Percentiles rank a stretch among this genome's conserved stretches.
Evolutionary conservation across 768 basidiomycete species (phyloP).

Genomic region (Phlebiopsis gigantea): DNA sequence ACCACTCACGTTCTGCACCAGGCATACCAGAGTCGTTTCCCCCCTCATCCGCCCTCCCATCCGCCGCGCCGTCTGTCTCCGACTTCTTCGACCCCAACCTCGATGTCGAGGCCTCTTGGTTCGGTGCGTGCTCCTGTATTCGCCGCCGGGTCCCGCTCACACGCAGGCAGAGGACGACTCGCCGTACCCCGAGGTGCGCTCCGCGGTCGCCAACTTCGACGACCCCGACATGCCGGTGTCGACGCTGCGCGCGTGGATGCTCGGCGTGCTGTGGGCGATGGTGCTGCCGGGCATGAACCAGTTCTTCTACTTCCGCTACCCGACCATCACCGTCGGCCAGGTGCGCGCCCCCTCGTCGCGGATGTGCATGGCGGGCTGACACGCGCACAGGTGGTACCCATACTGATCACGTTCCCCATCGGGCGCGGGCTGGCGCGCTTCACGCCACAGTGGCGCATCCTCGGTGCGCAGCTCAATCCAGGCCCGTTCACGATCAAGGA

Average conservation of each 20-base stretch:
- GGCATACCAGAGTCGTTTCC: background rate
- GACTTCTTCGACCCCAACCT: constrained; percentile 24
- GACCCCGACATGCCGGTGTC: constrained; percentile 59
- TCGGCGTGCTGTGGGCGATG: constrained; percentile 69
- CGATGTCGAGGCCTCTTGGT: constrained; percentile 20
- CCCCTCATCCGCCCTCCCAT: background rate
- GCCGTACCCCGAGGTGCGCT: constrained; percentile 79
- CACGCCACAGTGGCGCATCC: constrained; percentile 45
- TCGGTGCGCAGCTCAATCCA: constrained; percentile 62
- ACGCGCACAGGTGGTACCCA: constrained; percentile 48
- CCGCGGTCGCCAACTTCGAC: constrained; percentile 70
- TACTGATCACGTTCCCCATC: constrained; percentile 64
- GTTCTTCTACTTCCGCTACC: constrained; percentile 48
- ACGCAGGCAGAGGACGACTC: constrained; percentile 61
- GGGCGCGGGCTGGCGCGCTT: constrained; percentile 63
- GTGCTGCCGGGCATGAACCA: constrained; percentile 41
- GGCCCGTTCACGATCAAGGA: constrained; percentile 79
- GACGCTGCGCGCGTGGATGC: constrained; percentile 64
- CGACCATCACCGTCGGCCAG: constrained; percentile 30
- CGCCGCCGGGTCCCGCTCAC: background rate
- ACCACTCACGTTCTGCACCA: background rate
- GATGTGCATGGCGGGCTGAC: background rate
- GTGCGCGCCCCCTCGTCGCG: constrained; percentile 20
- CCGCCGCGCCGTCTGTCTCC: constrained; percentile 4
- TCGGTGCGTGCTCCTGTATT: constrained; percentile 13